Base-by-base conservation (phyloP, 495 filamentous ascomycete species). In the Xylaria scruposa region DNA sequence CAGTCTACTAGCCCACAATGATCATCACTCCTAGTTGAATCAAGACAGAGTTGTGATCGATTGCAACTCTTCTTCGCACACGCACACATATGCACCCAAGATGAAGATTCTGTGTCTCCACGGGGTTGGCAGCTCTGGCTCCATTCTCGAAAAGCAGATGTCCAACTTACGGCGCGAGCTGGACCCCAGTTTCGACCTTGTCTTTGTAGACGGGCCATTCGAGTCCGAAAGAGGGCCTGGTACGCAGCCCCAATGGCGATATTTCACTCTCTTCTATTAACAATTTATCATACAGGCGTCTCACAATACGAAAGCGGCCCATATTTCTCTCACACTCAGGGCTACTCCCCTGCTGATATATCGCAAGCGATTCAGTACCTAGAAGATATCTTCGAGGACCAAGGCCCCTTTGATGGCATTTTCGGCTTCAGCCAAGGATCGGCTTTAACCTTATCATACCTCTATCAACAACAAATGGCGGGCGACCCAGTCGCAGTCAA, bases 371-470 rank as follows among this genome's bases (percentile, higher is more conserved):
- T 73, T 10, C 51, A 77, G n/a, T 54, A 72, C 40, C 24, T 77
- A 6, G 33, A 70, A 44, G 62, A 42, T 60, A 24, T 73, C n/a
- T 73, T 78, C 24, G 60, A 67, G 5, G 58, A 71, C 31, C 63
- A 77, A 36, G 82, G 82, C 0, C 82, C 82, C 8, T 84, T 81
- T 72, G 74, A 78, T 38, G 82, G 80, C 17, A 68, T 80, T 6
- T 63, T 84, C 33, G 82, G 82, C 6, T 81, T 84, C 65, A 82
- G 80, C 0, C 79, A 83, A 59, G 82, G 82, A 3, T 81, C 79
- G 0, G 76, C 81, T 2, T 65, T 84, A 13, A 78, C 80, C 0
- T 70, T 64, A 0, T 70, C 56, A 15, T 62, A 70, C 8, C 40
- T 77, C 19, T 63, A 72, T 13, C 51, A 69, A 31, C 24, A 56